phyloP scores from a whole-genome alignment of 2,329 filamentous ascomycete genomes.

The Teratosphaeriaceae sp. region DNA sequence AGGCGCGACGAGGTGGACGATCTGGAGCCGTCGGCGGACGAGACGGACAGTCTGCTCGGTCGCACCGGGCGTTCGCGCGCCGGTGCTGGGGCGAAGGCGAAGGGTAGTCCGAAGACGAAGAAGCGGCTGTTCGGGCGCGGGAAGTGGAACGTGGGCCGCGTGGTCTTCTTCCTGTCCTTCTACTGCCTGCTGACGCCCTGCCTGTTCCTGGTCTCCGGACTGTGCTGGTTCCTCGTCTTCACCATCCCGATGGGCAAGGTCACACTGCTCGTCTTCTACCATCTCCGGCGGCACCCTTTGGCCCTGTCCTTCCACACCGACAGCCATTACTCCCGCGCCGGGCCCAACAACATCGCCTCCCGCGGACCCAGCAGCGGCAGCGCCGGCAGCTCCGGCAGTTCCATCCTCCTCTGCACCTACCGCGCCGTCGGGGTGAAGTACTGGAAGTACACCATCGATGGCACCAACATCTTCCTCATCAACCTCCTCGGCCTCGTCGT shows the following conservation, averaged over 20 bases:
- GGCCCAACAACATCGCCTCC: conserved; percentile 44
- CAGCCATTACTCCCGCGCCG: conserved; percentile 60
- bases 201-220: conserved; percentile 73
- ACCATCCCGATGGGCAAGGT: conserved; percentile 98
- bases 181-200: conserved; percentile 85
- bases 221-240: conserved; percentile 97
- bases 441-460: conserved; percentile 99
- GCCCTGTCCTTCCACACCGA: conserved; percentile 92
- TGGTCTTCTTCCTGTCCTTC: conserved; percentile 95
- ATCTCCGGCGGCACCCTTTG: conserved; percentile 84
- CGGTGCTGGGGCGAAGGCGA: conserved; percentile 13
- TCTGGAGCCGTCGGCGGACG: conserved; percentile 47
- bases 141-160: conserved; percentile 88
- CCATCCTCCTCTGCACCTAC: conserved; percentile 93
- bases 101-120: conserved; percentile 50
- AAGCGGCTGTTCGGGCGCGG: conserved; percentile 88
- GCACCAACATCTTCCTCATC: conserved; percentile 98
- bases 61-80: conserved; percentile 30
- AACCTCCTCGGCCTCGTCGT: conserved; percentile 91
- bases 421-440: conserved; percentile 90
- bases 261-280: conserved; percentile 80
- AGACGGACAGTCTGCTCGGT: conserved; percentile 84
- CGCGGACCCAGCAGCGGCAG: conserved; percentile 39
- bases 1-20: conserved; percentile 87
- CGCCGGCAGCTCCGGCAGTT: conserved; percentile 50